Conservation (phyloP, 805 yeast genomes). For the Metschnikowia gelsemii region DNA sequence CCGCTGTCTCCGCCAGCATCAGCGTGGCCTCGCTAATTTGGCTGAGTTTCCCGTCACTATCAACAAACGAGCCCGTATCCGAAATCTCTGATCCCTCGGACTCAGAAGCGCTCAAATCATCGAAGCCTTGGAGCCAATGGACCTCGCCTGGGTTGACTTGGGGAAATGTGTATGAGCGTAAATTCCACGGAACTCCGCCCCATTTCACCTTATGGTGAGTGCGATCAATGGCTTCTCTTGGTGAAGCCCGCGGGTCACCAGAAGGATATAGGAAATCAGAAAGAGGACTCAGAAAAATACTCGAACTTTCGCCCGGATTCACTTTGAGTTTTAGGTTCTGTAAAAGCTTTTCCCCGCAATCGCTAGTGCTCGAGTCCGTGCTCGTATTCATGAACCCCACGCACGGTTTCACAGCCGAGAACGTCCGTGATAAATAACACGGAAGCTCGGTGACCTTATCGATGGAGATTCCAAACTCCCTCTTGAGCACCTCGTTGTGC, state of each 20-base stretch:
- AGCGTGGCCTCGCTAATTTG: no score
- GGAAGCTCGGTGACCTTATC: constrained; percentile 69
- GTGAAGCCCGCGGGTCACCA: constrained; percentile 22
- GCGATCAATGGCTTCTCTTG: constrained; percentile 33
- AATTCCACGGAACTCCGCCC: constrained; percentile 72
- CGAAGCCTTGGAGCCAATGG: constrained; percentile 58
- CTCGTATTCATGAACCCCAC: constrained; percentile 55
- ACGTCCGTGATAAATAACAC: constrained; percentile 75
- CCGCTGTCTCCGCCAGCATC: no score
- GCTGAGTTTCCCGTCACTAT: background rate
- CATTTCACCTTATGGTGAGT: constrained; percentile 47
- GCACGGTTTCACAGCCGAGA: constrained; percentile 81
- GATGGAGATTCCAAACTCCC: constrained; percentile 53
- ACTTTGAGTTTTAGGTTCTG: constrained; percentile 43
- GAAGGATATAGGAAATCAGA: constrained; percentile 51
- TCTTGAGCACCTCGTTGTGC: constrained; percentile 43
- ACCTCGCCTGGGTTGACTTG: constrained; percentile 54
- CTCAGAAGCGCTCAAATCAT: constrained; percentile 57
- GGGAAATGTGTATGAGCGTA: constrained; percentile 62
- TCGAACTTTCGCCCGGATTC: constrained; percentile 76
- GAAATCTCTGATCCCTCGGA: no score
- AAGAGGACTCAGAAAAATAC: constrained; percentile 69
- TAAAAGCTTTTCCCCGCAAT: constrained; percentile 21
- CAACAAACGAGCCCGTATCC: background rate
- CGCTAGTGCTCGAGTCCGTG: constrained; percentile 10